Evolutionary conservation across 139 green algal genomes (phyloP).

Genomic region (Tetradesmus obliquus): DNA sequence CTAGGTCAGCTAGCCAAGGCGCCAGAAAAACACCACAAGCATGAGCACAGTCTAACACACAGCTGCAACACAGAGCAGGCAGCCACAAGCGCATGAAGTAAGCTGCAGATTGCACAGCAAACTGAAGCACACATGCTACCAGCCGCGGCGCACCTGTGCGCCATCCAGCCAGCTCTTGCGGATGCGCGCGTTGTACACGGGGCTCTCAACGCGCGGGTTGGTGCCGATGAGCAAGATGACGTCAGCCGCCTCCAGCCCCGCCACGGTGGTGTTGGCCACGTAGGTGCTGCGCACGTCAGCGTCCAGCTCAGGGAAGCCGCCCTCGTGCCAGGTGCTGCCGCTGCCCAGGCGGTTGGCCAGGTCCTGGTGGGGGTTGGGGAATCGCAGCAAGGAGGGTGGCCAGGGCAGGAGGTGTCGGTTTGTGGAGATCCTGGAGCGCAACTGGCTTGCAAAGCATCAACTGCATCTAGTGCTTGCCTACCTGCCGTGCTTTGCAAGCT

Average conservation of each 20-base stretch:
- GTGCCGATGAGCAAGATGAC: slow-evolving; percentile 92
- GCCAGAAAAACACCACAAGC: too few relatives aligned
- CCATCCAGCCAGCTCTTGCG: slow-evolving; percentile 78
- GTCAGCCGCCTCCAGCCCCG: slow-evolving; percentile 92
- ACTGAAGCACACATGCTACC: not conserved
- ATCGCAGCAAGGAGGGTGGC: slow-evolving; percentile 80
- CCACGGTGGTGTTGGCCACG: slow-evolving; percentile 90
- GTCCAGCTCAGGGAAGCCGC: slow-evolving; percentile 64
- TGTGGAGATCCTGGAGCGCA: not conserved
- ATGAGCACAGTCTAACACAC: too few relatives aligned
- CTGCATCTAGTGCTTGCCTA: not conserved
- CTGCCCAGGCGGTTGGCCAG: slow-evolving; percentile 76
- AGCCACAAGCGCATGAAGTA: too few relatives aligned
- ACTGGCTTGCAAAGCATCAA: not conserved
- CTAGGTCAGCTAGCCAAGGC: too few relatives aligned
- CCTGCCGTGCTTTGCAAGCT: not conserved
- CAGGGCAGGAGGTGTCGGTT: slow-evolving; percentile 60
- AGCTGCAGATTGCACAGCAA: too few relatives aligned
- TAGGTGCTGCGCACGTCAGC: slow-evolving; percentile 93
- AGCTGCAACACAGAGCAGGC: too few relatives aligned
- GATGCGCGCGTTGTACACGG: slow-evolving; percentile 95
- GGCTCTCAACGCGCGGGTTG: slow-evolving; percentile 94
- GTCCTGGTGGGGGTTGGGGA: slow-evolving; percentile 60
- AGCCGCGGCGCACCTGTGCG: slow-evolving; percentile 43
- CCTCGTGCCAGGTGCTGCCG: slow-evolving; percentile 78